Conservation (phyloP, 1,284 basidiomycete species). For the Pseudozyma sp. region DNA sequence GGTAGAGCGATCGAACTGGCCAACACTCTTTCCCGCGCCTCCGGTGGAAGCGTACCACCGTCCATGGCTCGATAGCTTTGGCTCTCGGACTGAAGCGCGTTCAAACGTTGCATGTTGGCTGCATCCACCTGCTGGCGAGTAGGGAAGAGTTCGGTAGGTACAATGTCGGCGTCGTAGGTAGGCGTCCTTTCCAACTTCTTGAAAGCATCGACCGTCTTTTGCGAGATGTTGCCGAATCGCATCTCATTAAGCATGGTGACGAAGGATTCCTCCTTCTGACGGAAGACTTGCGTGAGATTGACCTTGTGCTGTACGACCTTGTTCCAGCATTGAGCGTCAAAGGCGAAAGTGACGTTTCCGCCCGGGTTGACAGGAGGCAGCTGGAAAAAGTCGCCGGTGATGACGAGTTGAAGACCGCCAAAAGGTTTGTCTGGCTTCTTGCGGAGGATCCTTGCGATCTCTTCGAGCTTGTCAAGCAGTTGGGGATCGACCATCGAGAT, state of each 20-base stretch:
- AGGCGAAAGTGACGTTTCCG: constrained; percentile 70
- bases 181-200: constrained; percentile 49
- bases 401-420: constrained; percentile 93
- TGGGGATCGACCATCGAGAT: constrained; percentile 94
- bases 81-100: constrained; percentile 36
- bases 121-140: constrained; percentile 83
- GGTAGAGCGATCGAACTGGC: constrained; percentile 59
- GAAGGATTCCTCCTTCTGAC: constrained; percentile 73
- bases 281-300: constrained; percentile 89
- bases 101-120: constrained; percentile 79
- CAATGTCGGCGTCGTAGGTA: constrained; percentile 49
- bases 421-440: constrained; percentile 76
- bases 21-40: constrained; percentile 50
- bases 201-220: constrained; percentile 57
- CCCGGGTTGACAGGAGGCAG: constrained; percentile 84
- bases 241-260: constrained; percentile 65
- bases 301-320: constrained; percentile 80
- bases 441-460: constrained; percentile 77
- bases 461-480: constrained; percentile 87
- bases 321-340: constrained; percentile 89
- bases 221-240: constrained; percentile 48
- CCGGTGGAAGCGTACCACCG: constrained; percentile 44
- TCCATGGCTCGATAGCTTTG: constrained; percentile 58
- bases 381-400: constrained; percentile 97
- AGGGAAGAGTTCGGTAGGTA: constrained; percentile 74